Evolutionary conservation across 768 basidiomycete genomes (phyloP).

Genomic region (Naematelia aurantialba): DNA sequence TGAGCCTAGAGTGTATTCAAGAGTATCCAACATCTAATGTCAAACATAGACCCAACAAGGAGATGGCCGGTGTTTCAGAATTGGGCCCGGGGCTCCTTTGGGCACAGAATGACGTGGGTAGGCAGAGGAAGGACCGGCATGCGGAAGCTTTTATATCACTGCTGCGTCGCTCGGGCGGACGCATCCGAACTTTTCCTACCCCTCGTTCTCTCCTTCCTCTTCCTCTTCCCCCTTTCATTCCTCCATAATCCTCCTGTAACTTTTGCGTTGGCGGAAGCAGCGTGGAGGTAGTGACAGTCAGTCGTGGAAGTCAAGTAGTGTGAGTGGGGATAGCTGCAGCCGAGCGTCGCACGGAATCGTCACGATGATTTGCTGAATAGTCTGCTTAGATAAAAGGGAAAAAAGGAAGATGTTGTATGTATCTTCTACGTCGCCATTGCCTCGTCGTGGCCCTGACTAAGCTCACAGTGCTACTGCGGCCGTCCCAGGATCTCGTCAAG

Average conservation of each 20-base stretch:
- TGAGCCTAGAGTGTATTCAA: too few relatives aligned
- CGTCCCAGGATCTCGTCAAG: slow-evolving; percentile 43
- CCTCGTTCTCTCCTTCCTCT: background rate
- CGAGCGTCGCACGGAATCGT: background rate
- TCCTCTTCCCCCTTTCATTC: background rate
- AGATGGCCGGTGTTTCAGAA: background rate
- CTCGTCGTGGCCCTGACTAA: background rate
- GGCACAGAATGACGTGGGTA: background rate
- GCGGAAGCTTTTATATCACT: background rate
- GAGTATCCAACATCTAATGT: background rate
- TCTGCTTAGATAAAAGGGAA: slow-evolving; percentile 4
- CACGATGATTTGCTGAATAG: background rate
- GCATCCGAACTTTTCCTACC: background rate
- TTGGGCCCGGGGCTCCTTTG: background rate
- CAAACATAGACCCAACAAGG: background rate
- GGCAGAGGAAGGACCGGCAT: background rate
- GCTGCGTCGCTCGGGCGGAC: background rate
- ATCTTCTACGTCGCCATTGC: background rate
- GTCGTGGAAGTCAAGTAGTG: slow-evolving; percentile 1
- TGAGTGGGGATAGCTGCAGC: background rate
- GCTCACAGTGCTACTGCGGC: slow-evolving; percentile 9
- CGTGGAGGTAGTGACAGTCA: slow-evolving; percentile 16
- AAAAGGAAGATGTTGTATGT: slow-evolving; percentile 37
- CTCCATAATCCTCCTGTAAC: slow-evolving; percentile 1
- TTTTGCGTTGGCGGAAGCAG: slow-evolving; percentile 15